Base-by-base conservation (phyloP, 2,329 filamentous ascomycete species). In the Aspergillus eucalypticola region DNA sequence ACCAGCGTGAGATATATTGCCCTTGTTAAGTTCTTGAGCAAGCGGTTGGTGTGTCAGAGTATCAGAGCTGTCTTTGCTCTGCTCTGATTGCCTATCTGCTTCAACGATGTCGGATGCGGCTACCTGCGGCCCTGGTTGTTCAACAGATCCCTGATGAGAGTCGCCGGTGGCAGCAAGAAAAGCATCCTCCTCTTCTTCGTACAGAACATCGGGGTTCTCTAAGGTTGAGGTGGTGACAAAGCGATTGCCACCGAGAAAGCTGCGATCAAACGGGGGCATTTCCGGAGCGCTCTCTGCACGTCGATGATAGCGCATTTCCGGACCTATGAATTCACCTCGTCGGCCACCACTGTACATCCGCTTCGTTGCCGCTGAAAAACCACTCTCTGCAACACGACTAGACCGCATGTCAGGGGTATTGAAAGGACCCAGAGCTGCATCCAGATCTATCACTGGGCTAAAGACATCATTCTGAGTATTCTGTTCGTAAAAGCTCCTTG, bases 401-500 rank as follows among this genome's bases (percentile, higher is more conserved):
- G 71, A 68, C n/a, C 73, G 71, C 67, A 77, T 76, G 54, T 78
- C 78, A 7, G 79, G 78, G 0, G 92, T 96, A 69, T 96, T 95
- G 76, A 96, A 96, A 0, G 94, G 92, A 1, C 92, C 93, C 1
- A 98, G 83, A 25, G 94, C 95, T 17, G 93, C 94, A 77, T 99
- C 95, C 44, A 99, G 81, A 74, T 99, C 95, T 64, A 99, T 96
- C 75, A 97, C 89, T 7, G 90, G 88, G 70, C 88, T 91, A 55
- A 88, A 84, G 3, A 85, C 75, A 60, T 96, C 91, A 50, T 88
- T 86, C 8, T 86, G 82, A 2, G 70, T 63, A 41, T 55, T 71
- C 61, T 79, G 77, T 49, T 79, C 77, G 50, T 79, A 79, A 56
- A 79, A 79, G 54, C 76, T 79, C 54, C 72, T 71, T 21, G 77